Evolutionary conservation across 106 monocot species (phyloP).

Genomic region (Posidonia australis): DNA sequence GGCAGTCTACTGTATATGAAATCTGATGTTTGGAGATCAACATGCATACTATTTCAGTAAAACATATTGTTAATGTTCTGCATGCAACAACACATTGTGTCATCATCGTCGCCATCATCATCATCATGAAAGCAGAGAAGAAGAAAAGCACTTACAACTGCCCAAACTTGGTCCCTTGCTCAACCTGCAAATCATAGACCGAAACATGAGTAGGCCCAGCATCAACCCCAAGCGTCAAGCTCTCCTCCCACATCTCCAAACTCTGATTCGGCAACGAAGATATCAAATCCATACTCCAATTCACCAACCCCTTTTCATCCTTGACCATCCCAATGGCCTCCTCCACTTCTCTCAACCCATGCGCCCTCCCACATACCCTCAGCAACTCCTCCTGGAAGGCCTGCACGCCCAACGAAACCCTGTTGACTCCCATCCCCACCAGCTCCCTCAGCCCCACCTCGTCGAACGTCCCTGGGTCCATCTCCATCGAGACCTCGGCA

Average conservation of each 20-base stretch:
- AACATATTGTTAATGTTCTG: no score
- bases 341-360: slow-evolving; percentile 60
- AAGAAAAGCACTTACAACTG: slow-evolving; percentile 76
- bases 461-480: slow-evolving; percentile 98
- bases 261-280: slow-evolving; percentile 76
- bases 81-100: no score
- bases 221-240: slow-evolving; percentile 37
- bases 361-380: slow-evolving; percentile 63
- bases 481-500: slow-evolving; percentile 85
- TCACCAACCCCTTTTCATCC: slow-evolving; percentile 30
- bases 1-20: no score
- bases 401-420: slow-evolving; percentile 95
- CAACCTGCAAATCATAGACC: slow-evolving; percentile 93
- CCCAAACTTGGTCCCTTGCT: slow-evolving; percentile 94
- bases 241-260: slow-evolving; percentile 76
- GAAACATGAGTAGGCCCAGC: slow-evolving; percentile 65
- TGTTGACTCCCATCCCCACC: slow-evolving; percentile 54
- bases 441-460: slow-evolving; percentile 29
- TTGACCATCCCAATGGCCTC: slow-evolving; percentile 58
- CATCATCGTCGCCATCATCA: no score
- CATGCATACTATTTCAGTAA: no score
- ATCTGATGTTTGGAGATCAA: no score
- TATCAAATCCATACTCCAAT: slow-evolving; percentile 96
- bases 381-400: slow-evolving; percentile 92
- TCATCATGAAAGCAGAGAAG: no score